A percentile compares a stretch with the other conserved stretches of the same genome.
phyloP scores from a whole-genome alignment of 2,329 filamentous ascomycete species.

The Exophiala dermatitidis region DNA sequence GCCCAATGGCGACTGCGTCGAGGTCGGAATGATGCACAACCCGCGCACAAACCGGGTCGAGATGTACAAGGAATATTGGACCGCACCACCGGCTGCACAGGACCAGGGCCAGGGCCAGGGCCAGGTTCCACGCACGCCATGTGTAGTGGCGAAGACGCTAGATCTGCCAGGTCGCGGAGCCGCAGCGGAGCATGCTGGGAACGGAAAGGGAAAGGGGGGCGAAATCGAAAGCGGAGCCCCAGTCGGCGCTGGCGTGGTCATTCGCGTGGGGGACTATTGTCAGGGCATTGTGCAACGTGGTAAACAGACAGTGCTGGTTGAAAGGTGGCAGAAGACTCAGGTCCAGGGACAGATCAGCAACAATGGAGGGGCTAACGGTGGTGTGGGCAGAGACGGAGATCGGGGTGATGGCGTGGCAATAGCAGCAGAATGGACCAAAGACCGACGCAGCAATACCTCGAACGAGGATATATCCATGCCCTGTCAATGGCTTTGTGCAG shows the following conservation, averaged over 20 bases:
- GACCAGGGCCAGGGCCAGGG: constrained; percentile 34
- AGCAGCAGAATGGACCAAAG: constrained; percentile 8
- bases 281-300: constrained; percentile 18
- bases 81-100: constrained; percentile 2
- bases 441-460: constrained; percentile 16
- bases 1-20: constrained; percentile 24
- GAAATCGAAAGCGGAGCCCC: too few species aligned
- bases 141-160: constrained; percentile 15
- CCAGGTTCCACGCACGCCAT: constrained; percentile 32
- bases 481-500: constrained; percentile 14
- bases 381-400: too few species aligned
- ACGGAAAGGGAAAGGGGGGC: background rate
- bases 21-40: constrained; percentile 25
- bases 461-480: constrained; percentile 2
- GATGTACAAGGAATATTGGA: constrained; percentile 28
- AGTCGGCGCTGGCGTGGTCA: constrained; percentile 6
- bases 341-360: background rate
- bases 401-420: background rate
- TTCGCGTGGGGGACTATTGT: constrained; percentile 21
- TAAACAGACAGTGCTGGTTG: constrained; percentile 10
- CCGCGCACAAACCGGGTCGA: constrained; percentile 16
- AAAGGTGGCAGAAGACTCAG: constrained; percentile 13
- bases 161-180: background rate
- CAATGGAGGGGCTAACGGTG: too few species aligned
- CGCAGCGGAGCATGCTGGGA: background rate